Percentiles rank a stretch among this genome's conserved stretches.
Conservation (phyloP, 805 yeast genomes). For the Starmerella etchellsii region DNA sequence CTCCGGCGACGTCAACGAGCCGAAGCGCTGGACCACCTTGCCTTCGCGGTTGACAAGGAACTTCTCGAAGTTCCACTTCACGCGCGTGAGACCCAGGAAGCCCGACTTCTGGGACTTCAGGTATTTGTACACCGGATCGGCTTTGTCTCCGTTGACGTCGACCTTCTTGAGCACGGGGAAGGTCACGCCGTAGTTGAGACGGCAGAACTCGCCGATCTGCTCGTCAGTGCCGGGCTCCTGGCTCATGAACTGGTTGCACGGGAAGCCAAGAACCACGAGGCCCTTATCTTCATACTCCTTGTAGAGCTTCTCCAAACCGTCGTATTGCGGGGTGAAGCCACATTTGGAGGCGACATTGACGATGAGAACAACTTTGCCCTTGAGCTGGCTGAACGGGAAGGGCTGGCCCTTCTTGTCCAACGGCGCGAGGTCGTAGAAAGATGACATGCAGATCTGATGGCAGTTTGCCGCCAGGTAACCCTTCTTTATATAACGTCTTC, state of each 20-base stretch:
- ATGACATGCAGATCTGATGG: constrained; percentile 35
- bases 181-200: constrained; percentile 72
- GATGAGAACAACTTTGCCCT: constrained; percentile 70
- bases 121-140: constrained; percentile 70
- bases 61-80: constrained; percentile 74
- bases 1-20: constrained; percentile 58
- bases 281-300: constrained; percentile 52
- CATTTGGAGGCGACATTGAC: constrained; percentile 88
- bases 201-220: constrained; percentile 63
- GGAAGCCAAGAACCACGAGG: constrained; percentile 66
- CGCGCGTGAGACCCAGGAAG: constrained; percentile 51
- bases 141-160: constrained; percentile 75
- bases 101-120: constrained; percentile 56
- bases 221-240: constrained; percentile 59
- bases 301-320: constrained; percentile 58
- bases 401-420: constrained; percentile 46
- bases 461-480: too few species aligned
- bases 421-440: constrained; percentile 57
- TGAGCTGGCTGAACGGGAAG: constrained; percentile 45
- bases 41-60: constrained; percentile 51
- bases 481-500: too few species aligned
- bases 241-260: constrained; percentile 81
- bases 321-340: constrained; percentile 65
- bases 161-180: constrained; percentile 82
- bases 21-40: constrained; percentile 46